Percentiles rank a stretch among this genome's conserved stretches.
Conservation (phyloP, 306 rosid species). For the Sicyos edulis region DNA sequence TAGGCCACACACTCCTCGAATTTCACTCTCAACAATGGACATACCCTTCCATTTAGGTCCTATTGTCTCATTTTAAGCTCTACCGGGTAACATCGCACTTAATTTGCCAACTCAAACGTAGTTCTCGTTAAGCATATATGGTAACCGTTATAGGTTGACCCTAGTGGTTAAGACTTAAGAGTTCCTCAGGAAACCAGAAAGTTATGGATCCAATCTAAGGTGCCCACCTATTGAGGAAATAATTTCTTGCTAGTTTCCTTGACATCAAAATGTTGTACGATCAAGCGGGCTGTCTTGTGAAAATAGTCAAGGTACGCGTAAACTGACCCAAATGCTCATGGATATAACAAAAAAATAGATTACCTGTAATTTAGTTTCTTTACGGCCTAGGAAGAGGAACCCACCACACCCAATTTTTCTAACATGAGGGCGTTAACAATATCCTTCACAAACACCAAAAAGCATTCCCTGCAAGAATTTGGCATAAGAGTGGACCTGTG, state of each 20-base stretch:
- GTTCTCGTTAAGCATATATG: not conserved
- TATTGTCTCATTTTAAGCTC: not conserved
- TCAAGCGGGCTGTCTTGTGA: too few relatives aligned
- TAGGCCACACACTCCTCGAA: not conserved
- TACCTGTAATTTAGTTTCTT: not conserved
- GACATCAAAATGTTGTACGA: too few relatives aligned
- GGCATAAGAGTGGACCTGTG: constrained; percentile 43
- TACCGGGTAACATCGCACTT: not conserved
- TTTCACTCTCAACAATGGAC: not conserved
- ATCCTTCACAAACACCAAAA: constrained; percentile 41
- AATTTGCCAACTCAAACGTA: not conserved
- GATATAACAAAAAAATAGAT: too few relatives aligned
- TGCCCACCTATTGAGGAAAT: too few relatives aligned
- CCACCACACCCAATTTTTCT: constrained; percentile 25
- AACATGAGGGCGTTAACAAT: constrained; percentile 37
- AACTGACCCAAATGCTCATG: too few relatives aligned
- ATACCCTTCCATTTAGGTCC: not conserved
- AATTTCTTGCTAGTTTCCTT: too few relatives aligned
- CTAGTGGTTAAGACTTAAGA: too few relatives aligned
- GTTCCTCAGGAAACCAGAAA: too few relatives aligned
- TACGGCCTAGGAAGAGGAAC: too few relatives aligned
- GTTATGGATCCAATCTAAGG: too few relatives aligned
- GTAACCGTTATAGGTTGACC: too few relatives aligned
- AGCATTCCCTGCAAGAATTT: constrained; percentile 54
- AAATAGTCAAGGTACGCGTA: too few relatives aligned